These are phyloP conservation scores for Quercus engelmannii DNA, from an alignment of 306 rosid genomes.

Conservation along the genomic window DNA sequence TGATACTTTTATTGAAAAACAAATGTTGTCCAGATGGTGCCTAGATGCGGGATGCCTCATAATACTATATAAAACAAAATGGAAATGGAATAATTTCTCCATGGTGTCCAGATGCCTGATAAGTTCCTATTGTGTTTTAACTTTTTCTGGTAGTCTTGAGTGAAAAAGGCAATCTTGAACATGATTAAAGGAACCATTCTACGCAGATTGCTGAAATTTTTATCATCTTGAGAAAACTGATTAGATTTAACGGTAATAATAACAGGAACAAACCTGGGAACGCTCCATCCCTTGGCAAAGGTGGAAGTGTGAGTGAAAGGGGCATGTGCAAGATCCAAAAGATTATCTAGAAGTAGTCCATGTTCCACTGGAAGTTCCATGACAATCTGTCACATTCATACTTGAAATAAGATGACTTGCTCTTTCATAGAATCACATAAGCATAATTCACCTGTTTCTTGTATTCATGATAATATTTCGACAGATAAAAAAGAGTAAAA, in stretches of 20 bases:
- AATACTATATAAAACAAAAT: no score
- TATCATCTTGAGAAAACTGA: background rate
- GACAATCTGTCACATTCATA: conserved; percentile 50
- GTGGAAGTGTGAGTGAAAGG: conserved; percentile 99
- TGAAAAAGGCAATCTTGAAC: background rate
- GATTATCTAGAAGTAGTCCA: conserved; percentile 94
- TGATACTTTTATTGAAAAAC: no score
- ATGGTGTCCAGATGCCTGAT: no score
- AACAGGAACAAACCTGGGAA: conserved; percentile 72
- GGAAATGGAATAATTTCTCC: no score
- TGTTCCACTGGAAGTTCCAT: conserved; percentile 93
- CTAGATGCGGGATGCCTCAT: no score
- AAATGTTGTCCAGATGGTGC: no score
- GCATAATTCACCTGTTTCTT: conserved; percentile 3
- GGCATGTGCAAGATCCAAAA: conserved; percentile 98
- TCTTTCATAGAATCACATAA: background rate
- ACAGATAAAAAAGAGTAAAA: no score
- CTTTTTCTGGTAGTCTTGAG: no score
- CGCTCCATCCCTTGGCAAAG: conserved; percentile 95
- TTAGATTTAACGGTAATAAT: background rate
- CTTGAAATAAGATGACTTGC: conserved; percentile 13
- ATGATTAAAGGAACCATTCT: background rate
- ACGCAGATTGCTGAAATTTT: background rate
- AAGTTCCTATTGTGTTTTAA: background rate
- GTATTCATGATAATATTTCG: background rate